Base-by-base conservation (phyloP, 805 yeast species). In the Ogataea minuta region DNA sequence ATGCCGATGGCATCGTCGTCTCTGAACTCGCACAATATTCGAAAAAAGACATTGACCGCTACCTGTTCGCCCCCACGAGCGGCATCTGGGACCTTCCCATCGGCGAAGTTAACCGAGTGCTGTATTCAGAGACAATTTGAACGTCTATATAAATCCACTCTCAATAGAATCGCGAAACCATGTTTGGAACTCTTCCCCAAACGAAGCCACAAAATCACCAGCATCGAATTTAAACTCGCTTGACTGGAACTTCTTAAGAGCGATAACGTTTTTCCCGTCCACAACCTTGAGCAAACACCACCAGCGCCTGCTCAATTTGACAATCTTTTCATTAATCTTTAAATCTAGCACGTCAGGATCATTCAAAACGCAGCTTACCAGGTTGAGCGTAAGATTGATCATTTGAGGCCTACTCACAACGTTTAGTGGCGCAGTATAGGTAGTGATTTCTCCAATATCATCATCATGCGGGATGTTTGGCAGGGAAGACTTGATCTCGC, bases 11-110 rank as follows among this genome's bases (percentile, higher is more conserved):
- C 0, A 54, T 63, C 3, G 42, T 63, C 3, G 48, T 59, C 9
- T 53, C 63, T 1, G 56, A 52, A 27, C 34, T 53, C 12, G 36
- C 49, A 0, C 31, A 44, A 8, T 49, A 36, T 29, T 39, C 37
- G 6, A 29, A 43, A 21, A 41, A 31, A n/a, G 41, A 50, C 17
- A 49, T 53, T 21, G 56, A 53, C n/a, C 36, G 53, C 11, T 82
- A 68, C 55, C 65, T 81, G 6, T 73, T 70, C 66, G 56, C 60
- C 11, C 76, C 85, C 13, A 81, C 93, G 0, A 84, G 87, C 54
- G 96, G 95, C 0, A 91, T 91, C 4, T 77, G 88, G 75, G 98
- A 90, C 59, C 56, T 90, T 36, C 91, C 96, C 0, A 68, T 89
- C 1, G 72, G 76, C 10, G 72, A 78, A 31, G 91, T 83, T 1